Percentiles rank a stretch among this genome's conserved stretches.
Evolutionary conservation across 352 stramenopile genomes (phyloP).

Genomic region (Nothophytophthora sp.): DNA sequence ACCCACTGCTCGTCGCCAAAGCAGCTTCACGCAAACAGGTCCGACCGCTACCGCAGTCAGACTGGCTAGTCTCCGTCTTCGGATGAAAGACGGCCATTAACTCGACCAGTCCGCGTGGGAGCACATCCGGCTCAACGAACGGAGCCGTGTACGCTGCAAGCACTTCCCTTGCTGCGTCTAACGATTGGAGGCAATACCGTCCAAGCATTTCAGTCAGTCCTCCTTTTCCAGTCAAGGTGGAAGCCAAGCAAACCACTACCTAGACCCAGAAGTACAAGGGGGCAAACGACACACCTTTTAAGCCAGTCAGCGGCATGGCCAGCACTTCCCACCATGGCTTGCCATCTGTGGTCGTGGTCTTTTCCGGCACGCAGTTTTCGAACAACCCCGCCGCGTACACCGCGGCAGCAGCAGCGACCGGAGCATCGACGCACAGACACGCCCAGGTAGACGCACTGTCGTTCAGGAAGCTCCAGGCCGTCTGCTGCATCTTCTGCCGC

Average conservation of each 20-base stretch:
- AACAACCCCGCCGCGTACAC: constrained; percentile 50
- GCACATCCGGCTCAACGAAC: constrained; percentile 22
- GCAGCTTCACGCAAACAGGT: constrained; percentile 7
- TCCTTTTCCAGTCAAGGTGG: background rate
- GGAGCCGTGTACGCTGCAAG: constrained; percentile 26
- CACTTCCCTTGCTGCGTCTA: constrained; percentile 29
- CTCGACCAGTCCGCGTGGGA: constrained; percentile 14
- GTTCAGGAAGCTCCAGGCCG: constrained; percentile 58
- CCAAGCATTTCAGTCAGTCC: constrained; percentile 18
- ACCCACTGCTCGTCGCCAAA: constrained; percentile 4
- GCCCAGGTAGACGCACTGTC: constrained; percentile 50
- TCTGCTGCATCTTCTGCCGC: constrained; percentile 31
- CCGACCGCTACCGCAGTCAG: background rate
- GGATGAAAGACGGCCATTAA: constrained; percentile 23
- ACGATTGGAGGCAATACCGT: background rate
- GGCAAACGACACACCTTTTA: constrained; percentile 24
- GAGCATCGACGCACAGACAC: constrained; percentile 39
- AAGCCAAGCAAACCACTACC: background rate
- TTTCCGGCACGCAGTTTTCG: constrained; percentile 21
- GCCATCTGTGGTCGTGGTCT: constrained; percentile 12
- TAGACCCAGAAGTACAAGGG: background rate
- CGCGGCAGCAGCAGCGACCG: constrained; percentile 35
- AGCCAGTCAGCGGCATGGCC: constrained; percentile 20
- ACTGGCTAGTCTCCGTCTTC: constrained; percentile 16
- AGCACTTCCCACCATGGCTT: constrained; percentile 37